These are phyloP conservation scores for Aspergillus nidulans DNA, from an alignment of 495 filamentous ascomycete genomes.

Conservation along the genomic window DNA sequence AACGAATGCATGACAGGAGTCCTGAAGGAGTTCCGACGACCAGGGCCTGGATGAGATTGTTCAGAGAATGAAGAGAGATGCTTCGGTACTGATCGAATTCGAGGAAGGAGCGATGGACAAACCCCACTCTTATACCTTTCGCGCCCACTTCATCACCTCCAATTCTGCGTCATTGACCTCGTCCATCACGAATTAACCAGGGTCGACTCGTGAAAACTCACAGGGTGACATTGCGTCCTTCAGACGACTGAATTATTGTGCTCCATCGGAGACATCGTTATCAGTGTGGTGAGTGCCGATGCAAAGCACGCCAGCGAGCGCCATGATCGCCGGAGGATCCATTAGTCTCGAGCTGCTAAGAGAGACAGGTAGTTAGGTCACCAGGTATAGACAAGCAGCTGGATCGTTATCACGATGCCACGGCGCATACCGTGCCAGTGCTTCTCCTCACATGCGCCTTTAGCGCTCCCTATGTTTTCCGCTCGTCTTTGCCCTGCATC, in stretches of 20 bases:
- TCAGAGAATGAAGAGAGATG: constrained; percentile 4
- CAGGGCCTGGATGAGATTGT: neutral
- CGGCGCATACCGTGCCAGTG: neutral
- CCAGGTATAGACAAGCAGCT: neutral
- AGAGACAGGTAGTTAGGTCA: constrained; percentile 10
- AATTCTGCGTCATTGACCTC: constrained; percentile 3
- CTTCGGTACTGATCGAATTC: neutral
- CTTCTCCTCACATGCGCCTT: constrained; percentile 10
- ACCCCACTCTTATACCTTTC: constrained; percentile 13
- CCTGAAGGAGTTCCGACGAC: constrained; percentile 1
- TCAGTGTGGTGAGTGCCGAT: constrained; percentile 8
- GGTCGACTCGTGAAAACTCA: constrained; percentile 14
- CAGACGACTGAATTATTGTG: constrained; percentile 18
- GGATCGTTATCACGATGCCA: neutral
- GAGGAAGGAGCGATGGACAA: constrained; percentile 10
- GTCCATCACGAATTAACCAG: constrained; percentile 10
- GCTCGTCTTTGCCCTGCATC: constrained; percentile 1
- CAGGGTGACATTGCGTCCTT: constrained; percentile 26
- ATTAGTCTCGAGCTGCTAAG: neutral
- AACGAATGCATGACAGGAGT: constrained; percentile 20
- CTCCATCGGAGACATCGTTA: constrained; percentile 16
- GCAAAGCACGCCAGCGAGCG: neutral
- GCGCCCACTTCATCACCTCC: neutral
- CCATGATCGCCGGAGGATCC: neutral
- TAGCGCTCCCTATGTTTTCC: constrained; percentile 1